Percentiles rank a stretch among this genome's conserved stretches.
phyloP scores from a whole-genome alignment of 2,329 filamentous ascomycete genomes.

The Bipolaris cookei region DNA sequence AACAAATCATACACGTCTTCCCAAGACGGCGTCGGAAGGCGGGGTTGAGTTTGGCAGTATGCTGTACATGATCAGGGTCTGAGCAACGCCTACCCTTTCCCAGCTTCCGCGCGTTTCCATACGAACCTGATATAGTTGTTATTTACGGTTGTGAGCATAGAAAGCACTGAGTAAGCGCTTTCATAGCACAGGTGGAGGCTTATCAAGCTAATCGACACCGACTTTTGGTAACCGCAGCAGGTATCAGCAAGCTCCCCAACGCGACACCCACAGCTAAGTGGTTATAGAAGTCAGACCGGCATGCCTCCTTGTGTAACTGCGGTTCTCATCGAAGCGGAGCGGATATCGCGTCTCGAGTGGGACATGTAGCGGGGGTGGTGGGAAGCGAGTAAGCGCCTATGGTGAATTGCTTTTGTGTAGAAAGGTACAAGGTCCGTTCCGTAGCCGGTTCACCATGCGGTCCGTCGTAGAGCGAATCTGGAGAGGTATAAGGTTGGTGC shows the following conservation, averaged over 20 bases:
- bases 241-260: neutral
- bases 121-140: neutral
- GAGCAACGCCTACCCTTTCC: neutral
- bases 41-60: neutral
- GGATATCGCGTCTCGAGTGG: conserved; percentile 9
- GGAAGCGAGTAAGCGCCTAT: conserved; percentile 10
- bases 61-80: neutral
- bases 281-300: neutral
- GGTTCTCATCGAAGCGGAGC: conserved; percentile 3
- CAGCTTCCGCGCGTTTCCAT: neutral
- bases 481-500: conserved; percentile 2
- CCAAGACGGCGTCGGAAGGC: neutral
- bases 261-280: neutral
- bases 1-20: neutral
- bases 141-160: neutral
- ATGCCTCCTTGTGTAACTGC: neutral
- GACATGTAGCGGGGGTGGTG: conserved; percentile 7
- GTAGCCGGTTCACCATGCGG: conserved; percentile 6
- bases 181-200: neutral
- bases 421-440: conserved; percentile 6
- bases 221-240: neutral
- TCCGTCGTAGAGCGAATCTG: conserved; percentile 4
- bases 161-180: neutral
- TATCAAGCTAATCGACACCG: neutral
- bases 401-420: conserved; percentile 9